Evolutionary conservation across 441 rosid genomes (phyloP).

Genomic region (Dalechampia spathulata): DNA sequence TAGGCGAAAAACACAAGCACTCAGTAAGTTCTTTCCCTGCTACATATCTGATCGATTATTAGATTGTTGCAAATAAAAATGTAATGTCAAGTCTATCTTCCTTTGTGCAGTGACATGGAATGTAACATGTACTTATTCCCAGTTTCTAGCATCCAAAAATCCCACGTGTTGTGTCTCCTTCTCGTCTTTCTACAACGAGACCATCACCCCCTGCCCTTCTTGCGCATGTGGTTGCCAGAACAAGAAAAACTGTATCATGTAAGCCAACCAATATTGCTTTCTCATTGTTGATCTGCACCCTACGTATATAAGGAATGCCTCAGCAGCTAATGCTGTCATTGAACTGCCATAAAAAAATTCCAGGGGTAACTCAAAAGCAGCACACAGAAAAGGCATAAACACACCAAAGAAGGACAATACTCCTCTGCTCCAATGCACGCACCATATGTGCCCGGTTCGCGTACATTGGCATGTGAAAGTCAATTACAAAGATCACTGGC

Average conservation of each 20-base stretch:
- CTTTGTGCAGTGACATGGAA: too few species aligned
- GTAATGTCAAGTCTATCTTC: too few species aligned
- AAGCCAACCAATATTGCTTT: conserved; percentile 20
- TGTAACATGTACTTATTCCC: conserved; percentile 91
- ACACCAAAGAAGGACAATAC: conserved; percentile 52
- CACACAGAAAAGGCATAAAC: conserved; percentile 43
- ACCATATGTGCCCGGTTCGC: conserved; percentile 85
- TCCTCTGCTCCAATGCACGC: conserved; percentile 81
- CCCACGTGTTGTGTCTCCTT: conserved; percentile 86
- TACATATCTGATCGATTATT: too few species aligned
- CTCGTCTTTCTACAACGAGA: conserved; percentile 90
- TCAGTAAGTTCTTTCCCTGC: conserved; percentile 37
- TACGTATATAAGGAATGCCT: not conserved
- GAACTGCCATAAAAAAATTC: conserved; percentile 38
- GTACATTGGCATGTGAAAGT: conserved; percentile 94
- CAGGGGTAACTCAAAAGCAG: conserved; percentile 55
- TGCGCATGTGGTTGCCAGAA: conserved; percentile 84
- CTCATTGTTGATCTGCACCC: too few species aligned
- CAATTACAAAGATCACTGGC: conserved; percentile 82
- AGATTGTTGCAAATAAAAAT: too few species aligned
- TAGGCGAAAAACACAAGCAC: conserved; percentile 74
- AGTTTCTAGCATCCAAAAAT: conserved; percentile 76
- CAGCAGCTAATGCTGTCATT: too few species aligned
- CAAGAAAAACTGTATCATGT: conserved; percentile 61
- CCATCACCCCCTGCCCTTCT: conserved; percentile 78